Evolutionary conservation across 2,329 filamentous ascomycete species (phyloP).

Genomic region (Aureobasidium sp.): DNA sequence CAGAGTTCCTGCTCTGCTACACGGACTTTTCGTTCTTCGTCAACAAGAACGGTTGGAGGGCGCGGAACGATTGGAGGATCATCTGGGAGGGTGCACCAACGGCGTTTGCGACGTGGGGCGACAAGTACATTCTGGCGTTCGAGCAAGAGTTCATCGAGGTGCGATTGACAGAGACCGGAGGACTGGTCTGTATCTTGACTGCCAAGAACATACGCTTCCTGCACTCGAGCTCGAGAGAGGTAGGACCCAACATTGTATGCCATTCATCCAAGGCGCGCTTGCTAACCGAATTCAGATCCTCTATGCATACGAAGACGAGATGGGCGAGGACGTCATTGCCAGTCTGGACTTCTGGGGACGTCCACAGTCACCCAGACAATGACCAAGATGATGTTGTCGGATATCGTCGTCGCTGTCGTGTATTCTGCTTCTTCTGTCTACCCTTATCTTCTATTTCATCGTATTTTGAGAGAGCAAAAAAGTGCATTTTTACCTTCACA

Average conservation of each 20-base stretch:
- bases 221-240: constrained; percentile 94
- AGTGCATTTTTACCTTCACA: background rate
- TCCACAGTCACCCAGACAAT: constrained; percentile 16
- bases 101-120: constrained; percentile 88
- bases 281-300: constrained; percentile 58
- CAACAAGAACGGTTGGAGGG: constrained; percentile 96
- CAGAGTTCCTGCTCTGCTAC: constrained; percentile 96
- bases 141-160: constrained; percentile 98
- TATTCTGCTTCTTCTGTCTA: constrained; percentile 2
- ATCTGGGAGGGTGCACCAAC: constrained; percentile 94
- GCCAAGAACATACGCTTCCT: constrained; percentile 97
- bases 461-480: background rate
- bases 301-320: constrained; percentile 95
- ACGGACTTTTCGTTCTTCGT: constrained; percentile 99
- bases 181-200: constrained; percentile 86
- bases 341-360: constrained; percentile 88
- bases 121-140: constrained; percentile 86
- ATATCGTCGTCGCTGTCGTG: background rate
- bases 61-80: constrained; percentile 91
- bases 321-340: constrained; percentile 85
- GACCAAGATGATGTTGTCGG: background rate
- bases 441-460: constrained; percentile 3
- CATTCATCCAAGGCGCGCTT: background rate
- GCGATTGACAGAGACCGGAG: constrained; percentile 86
- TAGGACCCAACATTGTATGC: constrained; percentile 38